Base-by-base conservation (phyloP, 345 rosid species). In the Conringia planisiliqua region DNA sequence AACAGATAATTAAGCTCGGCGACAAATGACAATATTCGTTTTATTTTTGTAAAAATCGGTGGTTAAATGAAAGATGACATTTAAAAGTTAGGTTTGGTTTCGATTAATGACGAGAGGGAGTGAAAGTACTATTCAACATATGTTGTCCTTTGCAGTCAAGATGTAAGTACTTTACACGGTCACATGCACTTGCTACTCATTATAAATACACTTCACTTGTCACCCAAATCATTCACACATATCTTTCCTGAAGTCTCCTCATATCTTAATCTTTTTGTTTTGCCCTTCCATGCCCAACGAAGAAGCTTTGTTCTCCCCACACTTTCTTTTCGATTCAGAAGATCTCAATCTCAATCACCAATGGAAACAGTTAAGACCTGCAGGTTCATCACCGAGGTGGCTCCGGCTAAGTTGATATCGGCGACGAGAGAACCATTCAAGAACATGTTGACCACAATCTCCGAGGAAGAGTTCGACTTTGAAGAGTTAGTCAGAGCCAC, bases 371-470 rank as follows among this genome's bases (percentile, higher is more conserved):
- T 6, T 54, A 69, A 64, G 67, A 56, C 48, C 17, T n/a, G 64
- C 3, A 78, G 82, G 75, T 72, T 87, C 82, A 73, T 60, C 35
- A 82, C 79, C 7, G 89, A 85, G 64, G 91, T 82, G 43, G 86
- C 84, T 30, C 89, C 85, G 0, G 77, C 86, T 5, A 79, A 42
- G 74, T 76, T 81, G n/a, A 66, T 83, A 66, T 64, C 81, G 0
- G 80, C 59, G 6, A 71, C 84, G 16, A 85, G 65, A 64, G 74
- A 82, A 36, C 89, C 84, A n/a, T 44, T 48, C 70, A 73, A 58
- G 55, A 82, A 62, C 48, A 76, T 80, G 75, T 36, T 87, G 75
- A 75, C 83, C 3, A 87, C 89, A 40, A 82, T 87, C 35, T 50
- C 43, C 2, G 86, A 85, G 58, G 89, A 85, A 73, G 87, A 85